A percentile compares a stretch with the other conserved stretches of the same genome.
Evolutionary conservation across 169 alveolate species (phyloP).

Genomic region (Neospora caninum): DNA sequence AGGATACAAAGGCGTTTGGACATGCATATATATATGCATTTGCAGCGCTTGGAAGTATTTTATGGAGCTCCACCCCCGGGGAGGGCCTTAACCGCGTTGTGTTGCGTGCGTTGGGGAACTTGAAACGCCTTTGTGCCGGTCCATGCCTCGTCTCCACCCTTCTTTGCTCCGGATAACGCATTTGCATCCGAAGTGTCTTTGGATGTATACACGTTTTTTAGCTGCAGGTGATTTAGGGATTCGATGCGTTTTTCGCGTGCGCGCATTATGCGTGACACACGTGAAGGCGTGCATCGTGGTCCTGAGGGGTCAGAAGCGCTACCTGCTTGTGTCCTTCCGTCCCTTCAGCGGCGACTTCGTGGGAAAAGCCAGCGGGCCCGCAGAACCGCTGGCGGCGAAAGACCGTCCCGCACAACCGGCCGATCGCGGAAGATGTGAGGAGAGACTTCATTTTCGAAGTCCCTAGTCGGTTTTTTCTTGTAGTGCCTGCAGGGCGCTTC

Average conservation of each 20-base stretch:
- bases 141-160: not conserved
- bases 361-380: not conserved
- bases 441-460: not conserved
- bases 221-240: no score
- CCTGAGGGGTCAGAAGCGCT: no score
- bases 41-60: not conserved
- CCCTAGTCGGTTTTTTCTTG: no score
- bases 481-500: no score
- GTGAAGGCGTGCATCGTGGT: no score
- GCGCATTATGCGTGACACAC: no score
- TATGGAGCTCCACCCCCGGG: no score
- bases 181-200: no score
- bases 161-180: not conserved
- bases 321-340: not conserved
- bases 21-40: not conserved
- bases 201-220: no score
- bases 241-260: no score
- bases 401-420: not conserved
- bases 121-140: not conserved
- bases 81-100: not conserved
- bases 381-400: not conserved
- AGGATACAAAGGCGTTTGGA: not conserved
- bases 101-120: not conserved
- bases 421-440: not conserved
- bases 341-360: not conserved